Evolutionary conservation across 345 rosid genomes (phyloP).

Genomic region (Linum tenue): DNA sequence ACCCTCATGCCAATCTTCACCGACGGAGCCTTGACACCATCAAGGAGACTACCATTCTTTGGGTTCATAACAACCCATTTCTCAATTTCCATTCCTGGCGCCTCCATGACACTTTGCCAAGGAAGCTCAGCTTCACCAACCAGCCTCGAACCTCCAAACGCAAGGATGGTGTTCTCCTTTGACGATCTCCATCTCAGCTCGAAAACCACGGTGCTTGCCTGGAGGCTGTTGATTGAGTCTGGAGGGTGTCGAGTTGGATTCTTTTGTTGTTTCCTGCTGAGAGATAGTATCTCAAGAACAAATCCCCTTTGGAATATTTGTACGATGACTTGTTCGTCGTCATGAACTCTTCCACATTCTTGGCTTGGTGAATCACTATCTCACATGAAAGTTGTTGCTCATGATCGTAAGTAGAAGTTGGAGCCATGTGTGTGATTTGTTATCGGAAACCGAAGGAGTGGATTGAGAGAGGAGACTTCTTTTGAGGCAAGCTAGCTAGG

Average conservation of each 20-base stretch:
- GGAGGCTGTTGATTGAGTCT: slow-evolving; percentile 34
- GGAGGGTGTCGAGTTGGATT: slow-evolving; percentile 44
- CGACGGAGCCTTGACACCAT: slow-evolving; percentile 31
- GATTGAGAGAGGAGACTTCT: too few species aligned
- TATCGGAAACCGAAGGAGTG: too few species aligned
- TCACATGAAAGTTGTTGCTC: slow-evolving; percentile 21
- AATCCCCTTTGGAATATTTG: slow-evolving; percentile 25
- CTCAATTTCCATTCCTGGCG: slow-evolving; percentile 40
- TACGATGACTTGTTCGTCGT: background rate
- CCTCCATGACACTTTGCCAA: slow-evolving; percentile 40
- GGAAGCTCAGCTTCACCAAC: slow-evolving; percentile 49
- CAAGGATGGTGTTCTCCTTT: slow-evolving; percentile 21
- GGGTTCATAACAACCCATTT: slow-evolving; percentile 31
- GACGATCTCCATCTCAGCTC: slow-evolving; percentile 45
- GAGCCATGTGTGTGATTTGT: too few species aligned
- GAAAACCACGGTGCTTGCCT: slow-evolving; percentile 40
- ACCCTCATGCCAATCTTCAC: slow-evolving; percentile 31
- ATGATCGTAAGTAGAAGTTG: background rate
- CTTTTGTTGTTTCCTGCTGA: slow-evolving; percentile 41
- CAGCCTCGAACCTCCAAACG: slow-evolving; percentile 39
- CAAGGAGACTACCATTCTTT: slow-evolving; percentile 8
- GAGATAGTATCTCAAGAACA: slow-evolving; percentile 64
- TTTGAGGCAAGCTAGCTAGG: too few species aligned
- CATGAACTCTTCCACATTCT: slow-evolving; percentile 32
- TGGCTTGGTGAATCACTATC: slow-evolving; percentile 55